Percentiles rank a stretch among this genome's conserved stretches.
These are phyloP conservation scores for Fraxinus anomala DNA, from an alignment of 257 asterid genomes.

Conservation along the genomic window DNA sequence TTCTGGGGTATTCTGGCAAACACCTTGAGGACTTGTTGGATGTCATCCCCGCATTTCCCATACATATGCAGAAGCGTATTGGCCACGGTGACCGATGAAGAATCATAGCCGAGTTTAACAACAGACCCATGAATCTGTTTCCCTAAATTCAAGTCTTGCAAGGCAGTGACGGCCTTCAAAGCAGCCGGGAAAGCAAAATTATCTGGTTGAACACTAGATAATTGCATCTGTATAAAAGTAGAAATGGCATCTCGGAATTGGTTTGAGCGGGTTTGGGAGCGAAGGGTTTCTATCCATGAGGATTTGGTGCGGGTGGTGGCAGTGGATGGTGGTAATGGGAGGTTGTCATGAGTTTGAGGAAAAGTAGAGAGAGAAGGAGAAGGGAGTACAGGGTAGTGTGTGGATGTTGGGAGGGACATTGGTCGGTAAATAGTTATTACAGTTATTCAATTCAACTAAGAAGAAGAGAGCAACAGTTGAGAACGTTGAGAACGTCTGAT, in stretches of 20 bases:
- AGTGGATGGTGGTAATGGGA: constrained; percentile 30
- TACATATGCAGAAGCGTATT: constrained; percentile 72
- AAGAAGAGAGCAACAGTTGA: background rate
- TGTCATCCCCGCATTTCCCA: constrained; percentile 53
- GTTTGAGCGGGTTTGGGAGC: constrained; percentile 58
- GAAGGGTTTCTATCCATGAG: constrained; percentile 67
- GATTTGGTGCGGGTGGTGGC: constrained; percentile 43
- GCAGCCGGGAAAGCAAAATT: constrained; percentile 76
- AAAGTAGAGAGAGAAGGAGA: constrained; percentile 28
- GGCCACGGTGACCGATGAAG: constrained; percentile 59
- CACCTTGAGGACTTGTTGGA: constrained; percentile 54
- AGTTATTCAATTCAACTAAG: constrained; percentile 6
- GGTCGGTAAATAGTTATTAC: constrained; percentile 27
- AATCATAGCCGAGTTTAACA: constrained; percentile 59
- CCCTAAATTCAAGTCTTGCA: constrained; percentile 61
- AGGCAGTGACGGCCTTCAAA: constrained; percentile 70
- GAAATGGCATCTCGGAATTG: constrained; percentile 62
- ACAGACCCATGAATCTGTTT: constrained; percentile 64
- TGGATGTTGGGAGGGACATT: constrained; percentile 41
- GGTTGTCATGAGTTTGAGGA: constrained; percentile 30
- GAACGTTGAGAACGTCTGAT: no score
- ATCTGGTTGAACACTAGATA: constrained; percentile 65
- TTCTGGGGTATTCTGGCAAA: constrained; percentile 69
- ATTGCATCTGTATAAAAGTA: constrained; percentile 59
- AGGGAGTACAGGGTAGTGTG: constrained; percentile 27